These are phyloP conservation scores for Blastomyces emzantsi DNA, from an alignment of 2,329 filamentous ascomycete species.

Conservation along the genomic window DNA sequence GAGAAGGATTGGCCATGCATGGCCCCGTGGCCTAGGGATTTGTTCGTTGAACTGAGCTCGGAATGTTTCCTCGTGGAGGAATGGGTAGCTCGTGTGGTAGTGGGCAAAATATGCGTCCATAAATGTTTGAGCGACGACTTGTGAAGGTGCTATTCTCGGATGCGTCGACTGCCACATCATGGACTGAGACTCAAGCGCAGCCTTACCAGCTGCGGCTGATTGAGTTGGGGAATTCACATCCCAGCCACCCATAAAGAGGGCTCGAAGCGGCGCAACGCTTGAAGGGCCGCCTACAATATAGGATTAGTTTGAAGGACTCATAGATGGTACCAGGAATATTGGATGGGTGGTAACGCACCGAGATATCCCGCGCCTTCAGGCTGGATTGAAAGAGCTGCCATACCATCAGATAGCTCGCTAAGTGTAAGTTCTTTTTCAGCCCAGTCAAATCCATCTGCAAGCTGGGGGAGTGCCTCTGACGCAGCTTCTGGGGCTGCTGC, in stretches of 20 bases:
- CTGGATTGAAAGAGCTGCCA: slow-evolving; percentile 27
- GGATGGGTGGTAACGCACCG: slow-evolving; percentile 19
- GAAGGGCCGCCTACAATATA: slow-evolving; percentile 27
- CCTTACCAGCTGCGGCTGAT: neutral
- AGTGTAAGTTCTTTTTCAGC: slow-evolving; percentile 32
- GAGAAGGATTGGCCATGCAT: slow-evolving; percentile 39
- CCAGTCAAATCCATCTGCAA: slow-evolving; percentile 25
- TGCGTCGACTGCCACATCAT: slow-evolving; percentile 21
- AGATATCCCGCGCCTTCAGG: slow-evolving; percentile 35
- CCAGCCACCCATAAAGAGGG: slow-evolving; percentile 17
- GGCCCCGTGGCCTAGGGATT: slow-evolving; percentile 35
- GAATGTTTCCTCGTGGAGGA: slow-evolving; percentile 42
- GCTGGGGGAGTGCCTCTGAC: slow-evolving; percentile 4
- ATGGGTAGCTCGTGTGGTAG: slow-evolving; percentile 41
- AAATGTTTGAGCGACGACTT: slow-evolving; percentile 33
- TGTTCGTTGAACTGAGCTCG: slow-evolving; percentile 40
- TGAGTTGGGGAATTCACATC: neutral
- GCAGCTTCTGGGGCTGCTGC: neutral
- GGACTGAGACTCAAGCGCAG: slow-evolving; percentile 24
- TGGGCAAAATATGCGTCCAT: slow-evolving; percentile 41
- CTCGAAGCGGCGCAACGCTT: slow-evolving; percentile 33
- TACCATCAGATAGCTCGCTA: slow-evolving; percentile 33
- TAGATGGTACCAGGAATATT: neutral
- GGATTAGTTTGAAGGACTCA: neutral
- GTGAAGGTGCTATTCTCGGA: slow-evolving; percentile 29